A percentile compares a stretch with the other conserved stretches of the same genome.
Conservation (phyloP, 495 filamentous ascomycete species). For the Aspergillus cristatus region DNA sequence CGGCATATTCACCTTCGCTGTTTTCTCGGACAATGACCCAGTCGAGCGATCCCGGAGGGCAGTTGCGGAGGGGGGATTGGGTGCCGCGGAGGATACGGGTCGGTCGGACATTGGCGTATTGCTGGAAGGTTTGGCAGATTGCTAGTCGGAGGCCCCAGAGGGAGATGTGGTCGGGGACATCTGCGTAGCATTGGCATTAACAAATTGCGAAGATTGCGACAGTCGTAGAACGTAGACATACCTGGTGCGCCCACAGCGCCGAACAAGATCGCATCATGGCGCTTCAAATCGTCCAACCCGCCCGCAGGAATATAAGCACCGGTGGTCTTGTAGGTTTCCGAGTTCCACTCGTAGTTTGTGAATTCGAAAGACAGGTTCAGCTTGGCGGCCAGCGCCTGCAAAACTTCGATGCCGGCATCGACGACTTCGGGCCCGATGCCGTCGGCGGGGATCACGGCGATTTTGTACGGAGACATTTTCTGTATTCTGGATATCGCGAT, state of each 20-base stretch:
- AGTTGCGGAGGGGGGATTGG: conserved; percentile 39
- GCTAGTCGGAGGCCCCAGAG: conserved; percentile 47
- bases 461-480: too few relatives aligned
- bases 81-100: conserved; percentile 41
- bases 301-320: conserved; percentile 47
- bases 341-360: conserved; percentile 43
- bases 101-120: conserved; percentile 49
- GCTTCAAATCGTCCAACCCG: conserved; percentile 41
- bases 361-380: conserved; percentile 42
- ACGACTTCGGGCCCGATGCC: conserved; percentile 49
- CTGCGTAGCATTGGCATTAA: too few relatives aligned
- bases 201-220: too few relatives aligned
- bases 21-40: conserved; percentile 53
- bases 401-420: conserved; percentile 35
- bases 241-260: conserved; percentile 48
- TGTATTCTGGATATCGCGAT: too few relatives aligned
- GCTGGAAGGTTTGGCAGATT: conserved; percentile 46
- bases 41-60: conserved; percentile 34
- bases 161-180: conserved; percentile 49
- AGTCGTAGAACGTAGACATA: conserved; percentile 12
- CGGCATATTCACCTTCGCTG: conserved; percentile 49
- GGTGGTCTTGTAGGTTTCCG: conserved; percentile 41
- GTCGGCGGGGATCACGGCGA: conserved; percentile 45
- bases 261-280: conserved; percentile 47
- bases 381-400: conserved; percentile 33